A percentile compares a stretch with the other conserved stretches of the same genome.
phyloP scores from a whole-genome alignment of 2,329 filamentous ascomycete species.

The Penicillium sclerotiorum region DNA sequence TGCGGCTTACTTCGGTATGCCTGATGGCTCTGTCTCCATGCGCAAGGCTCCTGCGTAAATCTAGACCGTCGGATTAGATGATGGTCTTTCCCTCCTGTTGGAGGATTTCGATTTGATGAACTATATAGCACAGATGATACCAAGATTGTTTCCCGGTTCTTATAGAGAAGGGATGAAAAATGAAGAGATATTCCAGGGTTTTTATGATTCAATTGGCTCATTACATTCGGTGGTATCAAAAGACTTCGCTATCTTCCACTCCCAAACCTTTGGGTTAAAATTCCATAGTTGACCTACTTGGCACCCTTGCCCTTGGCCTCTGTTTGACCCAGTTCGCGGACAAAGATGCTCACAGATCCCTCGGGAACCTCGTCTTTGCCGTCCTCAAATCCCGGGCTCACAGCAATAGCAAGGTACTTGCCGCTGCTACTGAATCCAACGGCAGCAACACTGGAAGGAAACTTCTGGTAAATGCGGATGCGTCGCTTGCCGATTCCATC shows the following conservation, averaged over 20 bases:
- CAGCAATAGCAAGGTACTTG: slow-evolving; percentile 74
- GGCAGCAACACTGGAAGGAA: slow-evolving; percentile 75
- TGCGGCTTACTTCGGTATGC: slow-evolving; percentile 92
- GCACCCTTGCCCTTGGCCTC: slow-evolving; percentile 85
- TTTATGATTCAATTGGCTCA: slow-evolving; percentile 12
- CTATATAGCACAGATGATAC: slow-evolving; percentile 24
- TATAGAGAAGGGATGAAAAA: slow-evolving; percentile 5
- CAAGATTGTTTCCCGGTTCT: slow-evolving; percentile 15
- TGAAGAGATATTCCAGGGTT: slow-evolving; percentile 8
- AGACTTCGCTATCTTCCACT: slow-evolving; percentile 6
- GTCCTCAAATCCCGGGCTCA: slow-evolving; percentile 86
- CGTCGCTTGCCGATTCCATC: slow-evolving; percentile 87
- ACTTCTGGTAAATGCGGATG: slow-evolving; percentile 86
- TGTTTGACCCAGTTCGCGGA: slow-evolving; percentile 81
- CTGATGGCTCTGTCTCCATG: slow-evolving; percentile 69
- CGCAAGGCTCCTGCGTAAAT: slow-evolving; percentile 40
- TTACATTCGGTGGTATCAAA: slow-evolving; percentile 21
- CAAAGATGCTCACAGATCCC: slow-evolving; percentile 73
- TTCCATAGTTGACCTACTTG: slow-evolving; percentile 60
- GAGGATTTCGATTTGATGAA: slow-evolving; percentile 1
- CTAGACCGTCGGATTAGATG: slow-evolving; percentile 9
- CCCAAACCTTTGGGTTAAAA: not conserved
- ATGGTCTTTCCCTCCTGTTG: not conserved
- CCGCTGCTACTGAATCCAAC: slow-evolving; percentile 78
- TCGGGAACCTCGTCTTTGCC: slow-evolving; percentile 76